phyloP scores from a whole-genome alignment of 805 yeast species.

The Metschnikowia reukaufii region DNA sequence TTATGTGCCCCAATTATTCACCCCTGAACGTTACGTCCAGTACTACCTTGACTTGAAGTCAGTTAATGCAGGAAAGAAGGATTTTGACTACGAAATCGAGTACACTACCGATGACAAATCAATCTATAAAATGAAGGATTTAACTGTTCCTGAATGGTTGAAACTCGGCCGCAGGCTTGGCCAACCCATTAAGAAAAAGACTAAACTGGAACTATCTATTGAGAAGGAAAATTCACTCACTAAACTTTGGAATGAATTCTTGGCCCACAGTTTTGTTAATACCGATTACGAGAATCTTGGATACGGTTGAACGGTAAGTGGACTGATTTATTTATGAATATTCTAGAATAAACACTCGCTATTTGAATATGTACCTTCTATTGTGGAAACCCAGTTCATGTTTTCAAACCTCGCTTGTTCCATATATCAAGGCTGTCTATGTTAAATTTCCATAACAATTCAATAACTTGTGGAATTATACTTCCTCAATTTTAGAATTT shows the following conservation, averaged over 20 bases:
- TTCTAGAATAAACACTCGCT: no score
- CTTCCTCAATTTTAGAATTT: no score
- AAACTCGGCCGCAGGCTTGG: slow-evolving; percentile 55
- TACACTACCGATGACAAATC: slow-evolving; percentile 62
- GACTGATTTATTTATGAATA: no score
- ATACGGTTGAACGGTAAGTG: slow-evolving; percentile 38
- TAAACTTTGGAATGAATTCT: slow-evolving; percentile 56
- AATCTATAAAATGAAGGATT: slow-evolving; percentile 51
- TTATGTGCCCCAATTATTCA: slow-evolving; percentile 63
- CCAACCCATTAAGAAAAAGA: slow-evolving; percentile 27
- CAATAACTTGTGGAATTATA: no score
- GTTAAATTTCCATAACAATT: no score
- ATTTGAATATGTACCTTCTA: no score
- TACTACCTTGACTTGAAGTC: slow-evolving; percentile 64
- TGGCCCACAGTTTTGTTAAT: slow-evolving; percentile 60
- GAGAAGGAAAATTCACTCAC: slow-evolving; percentile 22
- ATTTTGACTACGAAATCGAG: slow-evolving; percentile 62
- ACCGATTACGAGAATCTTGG: slow-evolving; percentile 61
- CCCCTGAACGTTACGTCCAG: slow-evolving; percentile 73
- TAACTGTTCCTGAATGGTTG: slow-evolving; percentile 65
- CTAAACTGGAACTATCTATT: slow-evolving; percentile 1
- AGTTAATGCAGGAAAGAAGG: slow-evolving; percentile 45
- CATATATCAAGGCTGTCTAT: no score
- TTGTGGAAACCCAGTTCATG: no score
- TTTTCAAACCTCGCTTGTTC: no score